phyloP scores from a whole-genome alignment of 1,139 yeast genomes.

The Saccharomyces uvarum region DNA sequence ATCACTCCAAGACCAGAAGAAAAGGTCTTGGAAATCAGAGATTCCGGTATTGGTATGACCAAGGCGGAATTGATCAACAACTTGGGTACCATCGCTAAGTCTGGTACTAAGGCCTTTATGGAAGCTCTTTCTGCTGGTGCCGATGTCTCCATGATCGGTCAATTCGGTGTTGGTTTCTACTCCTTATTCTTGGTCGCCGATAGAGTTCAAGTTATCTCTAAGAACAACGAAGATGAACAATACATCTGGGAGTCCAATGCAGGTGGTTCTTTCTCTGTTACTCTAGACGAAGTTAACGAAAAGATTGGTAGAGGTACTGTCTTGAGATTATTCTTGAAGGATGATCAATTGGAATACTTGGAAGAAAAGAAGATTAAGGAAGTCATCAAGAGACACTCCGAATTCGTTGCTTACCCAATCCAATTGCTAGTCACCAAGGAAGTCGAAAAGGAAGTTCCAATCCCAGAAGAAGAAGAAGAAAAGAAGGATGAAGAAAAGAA shows the following conservation, averaged over 20 bases:
- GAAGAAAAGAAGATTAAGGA: slow-evolving; percentile 99
- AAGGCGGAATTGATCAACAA: slow-evolving; percentile 98
- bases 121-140: slow-evolving; percentile 99
- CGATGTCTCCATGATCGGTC: slow-evolving; percentile 99
- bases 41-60: slow-evolving; percentile 99
- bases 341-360: slow-evolving; percentile 96
- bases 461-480: slow-evolving; percentile 54
- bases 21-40: slow-evolving; percentile 93
- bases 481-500: slow-evolving; percentile 49
- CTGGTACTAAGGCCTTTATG: slow-evolving; percentile 99
- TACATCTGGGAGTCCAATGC: slow-evolving; percentile 99
- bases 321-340: slow-evolving; percentile 94
- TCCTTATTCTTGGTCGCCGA: slow-evolving; percentile 98
- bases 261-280: slow-evolving; percentile 97
- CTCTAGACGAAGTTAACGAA: slow-evolving; percentile 82
- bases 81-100: slow-evolving; percentile 99
- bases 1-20: slow-evolving; percentile 93
- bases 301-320: slow-evolving; percentile 90
- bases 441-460: slow-evolving; percentile 91
- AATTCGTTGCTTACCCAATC: slow-evolving; percentile 98
- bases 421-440: slow-evolving; percentile 98
- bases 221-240: slow-evolving; percentile 98
- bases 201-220: slow-evolving; percentile 95
- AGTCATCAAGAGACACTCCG: slow-evolving; percentile 98
- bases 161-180: slow-evolving; percentile 99